Conservation (phyloP, 805 yeast species). For the Ogataea ganodermae region DNA sequence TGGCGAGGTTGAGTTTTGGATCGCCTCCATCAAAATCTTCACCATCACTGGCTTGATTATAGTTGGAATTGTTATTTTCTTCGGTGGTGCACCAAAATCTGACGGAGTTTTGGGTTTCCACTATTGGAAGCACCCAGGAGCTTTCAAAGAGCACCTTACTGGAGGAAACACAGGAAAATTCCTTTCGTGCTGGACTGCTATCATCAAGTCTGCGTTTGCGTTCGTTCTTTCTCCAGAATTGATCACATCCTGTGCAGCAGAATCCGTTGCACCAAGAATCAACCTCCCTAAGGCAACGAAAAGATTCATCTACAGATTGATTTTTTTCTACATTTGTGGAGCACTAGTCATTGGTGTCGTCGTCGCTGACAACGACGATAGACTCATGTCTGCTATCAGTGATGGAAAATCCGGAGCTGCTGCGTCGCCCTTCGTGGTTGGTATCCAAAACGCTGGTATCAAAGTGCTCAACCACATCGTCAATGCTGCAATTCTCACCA, state of each 20-base stretch:
- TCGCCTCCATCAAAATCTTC: constrained; percentile 62
- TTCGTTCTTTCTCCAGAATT: constrained; percentile 47
- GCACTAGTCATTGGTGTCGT: constrained; percentile 51
- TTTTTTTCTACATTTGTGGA: constrained; percentile 35
- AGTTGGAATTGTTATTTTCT: constrained; percentile 56
- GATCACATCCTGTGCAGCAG: constrained; percentile 36
- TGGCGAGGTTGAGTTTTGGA: constrained; percentile 65
- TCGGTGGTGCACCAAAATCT: constrained; percentile 64
- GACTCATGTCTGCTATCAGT: constrained; percentile 46
- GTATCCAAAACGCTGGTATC: constrained; percentile 70
- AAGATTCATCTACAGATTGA: constrained; percentile 34
- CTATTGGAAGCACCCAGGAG: constrained; percentile 41
- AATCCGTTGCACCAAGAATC: constrained; percentile 34
- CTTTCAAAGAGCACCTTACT: constrained; percentile 50
- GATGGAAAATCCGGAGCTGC: constrained; percentile 60
- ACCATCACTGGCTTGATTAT: constrained; percentile 64
- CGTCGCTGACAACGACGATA: constrained; percentile 43
- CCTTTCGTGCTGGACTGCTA: constrained; percentile 62
- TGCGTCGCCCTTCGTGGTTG: constrained; percentile 87
- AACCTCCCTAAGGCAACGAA: constrained; percentile 37
- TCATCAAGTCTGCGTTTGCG: constrained; percentile 68
- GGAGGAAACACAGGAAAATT: constrained; percentile 62
- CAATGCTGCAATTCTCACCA: constrained; percentile 65
- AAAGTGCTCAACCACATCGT: constrained; percentile 71
- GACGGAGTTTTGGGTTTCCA: constrained; percentile 48